Evolutionary conservation across 139 green algal genomes (phyloP).

Genomic region (Pycnococcus provasolii): DNA sequence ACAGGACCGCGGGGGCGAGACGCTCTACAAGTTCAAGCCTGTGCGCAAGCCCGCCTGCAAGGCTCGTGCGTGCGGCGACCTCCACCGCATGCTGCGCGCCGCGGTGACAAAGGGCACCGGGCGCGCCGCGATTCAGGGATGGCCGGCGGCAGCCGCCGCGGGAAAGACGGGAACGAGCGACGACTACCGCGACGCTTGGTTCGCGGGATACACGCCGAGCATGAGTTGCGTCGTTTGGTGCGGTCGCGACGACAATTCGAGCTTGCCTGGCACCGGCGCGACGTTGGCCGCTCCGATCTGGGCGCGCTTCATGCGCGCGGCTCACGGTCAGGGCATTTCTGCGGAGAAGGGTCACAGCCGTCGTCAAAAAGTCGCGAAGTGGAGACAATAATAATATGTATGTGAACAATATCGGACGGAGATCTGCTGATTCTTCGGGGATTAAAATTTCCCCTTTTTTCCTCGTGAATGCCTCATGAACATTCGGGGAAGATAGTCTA

Average conservation of each 20-base stretch:
- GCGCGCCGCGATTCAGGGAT: constrained; percentile 23
- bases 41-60: background rate
- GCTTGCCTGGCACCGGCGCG: constrained; percentile 6
- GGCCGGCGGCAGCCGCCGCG: constrained; percentile 24
- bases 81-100: constrained; percentile 25
- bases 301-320: constrained; percentile 26
- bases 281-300: constrained; percentile 26
- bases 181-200: constrained; percentile 45
- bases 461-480: no score
- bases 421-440: no score
- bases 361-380: no score
- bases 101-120: constrained; percentile 32
- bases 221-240: constrained; percentile 38
- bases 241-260: constrained; percentile 6
- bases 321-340: constrained; percentile 5
- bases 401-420: no score
- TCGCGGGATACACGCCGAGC: constrained; percentile 43
- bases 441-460: no score
- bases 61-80: constrained; percentile 7
- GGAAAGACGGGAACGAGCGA: constrained; percentile 48
- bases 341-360: constrained; percentile 14
- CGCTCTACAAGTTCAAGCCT: constrained; percentile 11
- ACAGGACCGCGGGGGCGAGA: constrained; percentile 1
- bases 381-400: no score
- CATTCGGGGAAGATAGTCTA: no score